phyloP scores from a whole-genome alignment of 208 protist species.

The Strigomonas culicis region DNA sequence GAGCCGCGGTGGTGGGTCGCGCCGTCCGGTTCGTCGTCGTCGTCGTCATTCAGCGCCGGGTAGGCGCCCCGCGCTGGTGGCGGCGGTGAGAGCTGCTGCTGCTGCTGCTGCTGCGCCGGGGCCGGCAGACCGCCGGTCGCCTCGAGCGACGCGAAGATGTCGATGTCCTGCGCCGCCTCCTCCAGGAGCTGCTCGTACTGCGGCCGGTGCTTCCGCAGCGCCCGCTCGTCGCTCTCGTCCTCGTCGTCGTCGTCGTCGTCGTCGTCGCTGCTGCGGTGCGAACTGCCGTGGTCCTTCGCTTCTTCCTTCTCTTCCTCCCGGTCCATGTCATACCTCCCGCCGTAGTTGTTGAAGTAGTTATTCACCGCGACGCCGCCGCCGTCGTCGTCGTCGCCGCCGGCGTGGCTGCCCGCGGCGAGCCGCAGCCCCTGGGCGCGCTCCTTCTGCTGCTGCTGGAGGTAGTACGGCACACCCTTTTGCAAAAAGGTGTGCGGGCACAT shows the following conservation, averaged over 20 bases:
- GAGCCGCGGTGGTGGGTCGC: too few relatives aligned
- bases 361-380: not conserved
- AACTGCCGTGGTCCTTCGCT: not conserved
- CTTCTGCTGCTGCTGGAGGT: conserved; percentile 45
- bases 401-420: not conserved
- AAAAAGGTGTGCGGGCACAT: conserved; percentile 74
- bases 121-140: not conserved
- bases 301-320: not conserved
- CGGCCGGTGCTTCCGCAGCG: not conserved
- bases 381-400: not conserved
- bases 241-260: conserved; percentile 10
- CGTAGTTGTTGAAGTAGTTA: not conserved
- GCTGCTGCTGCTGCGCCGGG: not conserved
- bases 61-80: too few relatives aligned
- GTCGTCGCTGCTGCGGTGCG: not conserved
- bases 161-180: not conserved
- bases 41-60: too few relatives aligned
- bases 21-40: too few relatives aligned
- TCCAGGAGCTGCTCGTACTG: not conserved
- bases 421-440: conserved; percentile 17
- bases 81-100: not conserved
- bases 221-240: not conserved
- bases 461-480: conserved; percentile 47
- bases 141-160: not conserved
- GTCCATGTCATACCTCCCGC: not conserved